Conservation (phyloP, 2,329 filamentous ascomycete genomes). For the Rosellinia necatrix region DNA sequence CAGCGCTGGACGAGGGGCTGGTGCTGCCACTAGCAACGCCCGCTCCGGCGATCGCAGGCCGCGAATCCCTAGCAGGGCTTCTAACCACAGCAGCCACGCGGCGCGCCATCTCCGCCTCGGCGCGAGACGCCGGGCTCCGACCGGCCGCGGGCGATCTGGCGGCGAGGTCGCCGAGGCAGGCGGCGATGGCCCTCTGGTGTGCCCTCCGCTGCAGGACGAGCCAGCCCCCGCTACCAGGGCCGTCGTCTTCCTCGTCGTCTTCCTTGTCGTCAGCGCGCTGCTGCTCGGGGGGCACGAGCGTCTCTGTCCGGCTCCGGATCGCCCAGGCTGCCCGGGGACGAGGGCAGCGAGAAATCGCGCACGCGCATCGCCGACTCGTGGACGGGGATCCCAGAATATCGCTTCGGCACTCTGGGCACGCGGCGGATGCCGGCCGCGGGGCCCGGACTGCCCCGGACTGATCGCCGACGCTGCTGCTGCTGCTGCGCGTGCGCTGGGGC, state of each 20-base stretch:
- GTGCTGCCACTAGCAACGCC: not conserved
- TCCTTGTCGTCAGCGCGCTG: not conserved
- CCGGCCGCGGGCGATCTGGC: not conserved
- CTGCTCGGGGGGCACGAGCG: not conserved
- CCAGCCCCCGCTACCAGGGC: too few relatives aligned
- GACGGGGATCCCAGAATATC: conserved; percentile 1
- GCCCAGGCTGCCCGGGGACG: not conserved
- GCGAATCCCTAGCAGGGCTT: not conserved
- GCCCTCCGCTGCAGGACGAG: not conserved
- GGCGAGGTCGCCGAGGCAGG: not conserved
- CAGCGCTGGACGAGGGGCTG: not conserved
- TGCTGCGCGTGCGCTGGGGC: not conserved
- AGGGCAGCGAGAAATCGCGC: conserved; percentile 16
- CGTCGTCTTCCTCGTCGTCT: not conserved
- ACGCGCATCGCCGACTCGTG: conserved; percentile 1
- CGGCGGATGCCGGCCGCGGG: conserved; percentile 3
- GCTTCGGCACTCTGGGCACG: not conserved
- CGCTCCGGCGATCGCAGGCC: not conserved
- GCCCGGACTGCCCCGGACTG: not conserved
- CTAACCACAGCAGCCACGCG: not conserved
- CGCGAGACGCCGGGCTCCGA: not conserved
- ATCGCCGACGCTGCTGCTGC: too few relatives aligned
- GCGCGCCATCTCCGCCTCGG: not conserved
- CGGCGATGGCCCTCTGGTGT: not conserved
- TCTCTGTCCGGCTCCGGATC: not conserved